phyloP scores from a whole-genome alignment of 352 stramenopile genomes.

The Globisporangium paroecandrum region DNA sequence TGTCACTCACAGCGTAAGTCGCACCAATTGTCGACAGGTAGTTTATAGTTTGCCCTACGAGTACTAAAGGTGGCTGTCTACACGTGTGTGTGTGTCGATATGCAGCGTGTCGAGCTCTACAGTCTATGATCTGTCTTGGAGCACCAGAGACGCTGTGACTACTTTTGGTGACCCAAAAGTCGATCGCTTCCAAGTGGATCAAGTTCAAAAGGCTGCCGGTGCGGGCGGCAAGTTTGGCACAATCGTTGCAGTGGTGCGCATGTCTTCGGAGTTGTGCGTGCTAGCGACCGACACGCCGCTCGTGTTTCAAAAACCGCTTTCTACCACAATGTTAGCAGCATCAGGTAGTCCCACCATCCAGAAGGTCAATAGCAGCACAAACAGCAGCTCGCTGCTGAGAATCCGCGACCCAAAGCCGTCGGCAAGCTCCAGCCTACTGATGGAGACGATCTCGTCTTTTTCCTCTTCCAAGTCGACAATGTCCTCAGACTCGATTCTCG shows the following conservation, averaged over 20 bases:
- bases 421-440: background rate
- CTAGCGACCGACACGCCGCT: constrained; percentile 20
- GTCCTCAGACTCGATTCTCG: constrained; percentile 20
- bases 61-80: background rate
- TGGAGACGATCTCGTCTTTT: constrained; percentile 4
- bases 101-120: constrained; percentile 11
- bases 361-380: background rate
- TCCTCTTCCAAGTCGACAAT: background rate
- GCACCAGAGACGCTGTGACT: constrained; percentile 17
- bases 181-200: background rate
- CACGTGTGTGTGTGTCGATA: background rate
- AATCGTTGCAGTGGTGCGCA: constrained; percentile 4
- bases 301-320: constrained; percentile 3
- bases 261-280: constrained; percentile 13
- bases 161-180: constrained; percentile 3
- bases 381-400: background rate
- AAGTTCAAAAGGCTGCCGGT: background rate
- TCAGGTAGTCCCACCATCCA: background rate
- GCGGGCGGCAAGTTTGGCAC: background rate
- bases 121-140: constrained; percentile 31
- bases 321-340: background rate
- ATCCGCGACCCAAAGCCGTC: background rate
- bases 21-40: too few species aligned
- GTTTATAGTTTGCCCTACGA: background rate
- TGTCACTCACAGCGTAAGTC: constrained; percentile 39